Evolutionary conservation across 73 alveolate species (phyloP).

Genomic region (Paramecium octaurelia): DNA sequence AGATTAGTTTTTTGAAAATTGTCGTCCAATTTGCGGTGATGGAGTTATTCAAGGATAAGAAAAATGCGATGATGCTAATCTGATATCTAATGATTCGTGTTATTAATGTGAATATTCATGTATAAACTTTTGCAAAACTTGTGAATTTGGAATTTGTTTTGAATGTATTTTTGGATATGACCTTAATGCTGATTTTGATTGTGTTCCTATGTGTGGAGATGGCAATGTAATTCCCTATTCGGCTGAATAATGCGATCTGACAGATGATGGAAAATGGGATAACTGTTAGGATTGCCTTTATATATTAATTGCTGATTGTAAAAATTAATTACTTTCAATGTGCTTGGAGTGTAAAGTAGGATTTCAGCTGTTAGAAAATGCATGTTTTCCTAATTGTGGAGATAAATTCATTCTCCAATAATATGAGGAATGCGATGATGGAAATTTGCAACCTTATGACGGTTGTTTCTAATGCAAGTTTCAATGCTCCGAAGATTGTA

Average conservation of each 20-base stretch:
- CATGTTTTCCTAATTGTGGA: too few relatives aligned
- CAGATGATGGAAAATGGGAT: not conserved
- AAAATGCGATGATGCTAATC: not conserved
- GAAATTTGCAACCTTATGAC: too few relatives aligned
- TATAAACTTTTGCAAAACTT: too few relatives aligned
- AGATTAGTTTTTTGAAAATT: not conserved
- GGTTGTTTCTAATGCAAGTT: too few relatives aligned
- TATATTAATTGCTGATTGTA: not conserved
- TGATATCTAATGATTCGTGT: not conserved
- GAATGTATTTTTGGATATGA: not conserved
- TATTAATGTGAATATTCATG: not conserved
- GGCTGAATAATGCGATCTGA: not conserved
- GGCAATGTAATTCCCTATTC: not conserved
- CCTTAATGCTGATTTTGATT: not conserved
- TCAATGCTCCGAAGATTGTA: too few relatives aligned
- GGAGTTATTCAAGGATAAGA: not conserved
- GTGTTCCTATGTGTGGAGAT: not conserved
- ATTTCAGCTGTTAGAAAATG: too few relatives aligned
- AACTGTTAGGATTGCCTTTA: not conserved
- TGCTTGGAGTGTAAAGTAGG: not conserved
- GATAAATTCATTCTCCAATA: too few relatives aligned
- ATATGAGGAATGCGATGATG: too few relatives aligned
- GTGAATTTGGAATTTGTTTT: not conserved
- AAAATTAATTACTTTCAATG: not conserved
- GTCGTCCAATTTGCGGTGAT: not conserved